phyloP scores from a whole-genome alignment of 1,139 yeast species.

The Nadsonia starkeyi-henricii region DNA sequence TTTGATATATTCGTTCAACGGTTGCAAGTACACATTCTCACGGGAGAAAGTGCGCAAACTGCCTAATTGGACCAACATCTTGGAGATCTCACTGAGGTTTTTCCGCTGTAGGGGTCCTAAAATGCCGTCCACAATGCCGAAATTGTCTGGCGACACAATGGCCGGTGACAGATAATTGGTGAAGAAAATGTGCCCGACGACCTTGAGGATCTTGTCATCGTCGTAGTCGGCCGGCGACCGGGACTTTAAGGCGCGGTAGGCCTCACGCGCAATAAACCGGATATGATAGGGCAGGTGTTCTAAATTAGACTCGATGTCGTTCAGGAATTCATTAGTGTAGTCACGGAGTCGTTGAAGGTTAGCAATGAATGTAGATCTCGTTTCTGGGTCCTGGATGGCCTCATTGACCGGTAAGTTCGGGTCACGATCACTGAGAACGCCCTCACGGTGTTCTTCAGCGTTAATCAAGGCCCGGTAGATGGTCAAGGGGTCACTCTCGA shows the following conservation, averaged over 20 bases:
- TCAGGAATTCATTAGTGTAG: conserved; percentile 43
- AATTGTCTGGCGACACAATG: conserved; percentile 53
- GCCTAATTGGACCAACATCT: conserved; percentile 52
- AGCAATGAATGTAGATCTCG: conserved; percentile 51
- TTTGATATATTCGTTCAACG: conserved; percentile 58
- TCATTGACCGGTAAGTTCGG: conserved; percentile 40
- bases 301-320: conserved; percentile 31
- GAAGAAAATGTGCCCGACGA: conserved; percentile 56
- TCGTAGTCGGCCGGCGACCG: conserved; percentile 37
- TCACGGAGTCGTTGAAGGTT: conserved; percentile 71
- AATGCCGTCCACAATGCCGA: conserved; percentile 33
- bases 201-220: conserved; percentile 37
- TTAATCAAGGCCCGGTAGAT: conserved; percentile 34
- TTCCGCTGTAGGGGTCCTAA: conserved; percentile 27
- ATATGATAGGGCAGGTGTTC: conserved; percentile 50
- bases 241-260: conserved; percentile 25
- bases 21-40: conserved; percentile 59
- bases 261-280: conserved; percentile 33
- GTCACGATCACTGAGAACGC: conserved; percentile 30
- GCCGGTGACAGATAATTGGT: conserved; percentile 54
- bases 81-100: conserved; percentile 45
- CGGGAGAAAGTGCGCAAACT: conserved; percentile 48
- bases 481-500: conserved; percentile 73
- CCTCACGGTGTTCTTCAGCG: conserved; percentile 33
- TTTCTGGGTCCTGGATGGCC: conserved; percentile 69